A percentile compares a stretch with the other conserved stretches of the same genome.
Evolutionary conservation across 345 rosid species (phyloP).

Genomic region (Litchi chinensis): DNA sequence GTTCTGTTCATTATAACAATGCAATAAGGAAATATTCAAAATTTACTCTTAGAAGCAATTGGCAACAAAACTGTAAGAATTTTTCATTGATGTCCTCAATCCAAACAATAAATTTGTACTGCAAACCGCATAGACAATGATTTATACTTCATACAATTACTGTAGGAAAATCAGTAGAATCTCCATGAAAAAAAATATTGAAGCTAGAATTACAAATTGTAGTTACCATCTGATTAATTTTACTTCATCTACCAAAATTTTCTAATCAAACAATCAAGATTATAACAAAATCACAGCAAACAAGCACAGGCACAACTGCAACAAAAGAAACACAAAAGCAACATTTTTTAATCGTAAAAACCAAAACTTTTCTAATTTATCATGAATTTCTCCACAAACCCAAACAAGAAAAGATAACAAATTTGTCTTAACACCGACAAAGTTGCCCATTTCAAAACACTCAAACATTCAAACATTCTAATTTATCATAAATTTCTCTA

Average conservation of each 20-base stretch:
- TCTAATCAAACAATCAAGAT: background rate
- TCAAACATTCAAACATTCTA: constrained; percentile 1
- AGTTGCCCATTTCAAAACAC: background rate
- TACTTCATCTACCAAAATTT: background rate
- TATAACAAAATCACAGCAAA: background rate
- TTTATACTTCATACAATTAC: background rate
- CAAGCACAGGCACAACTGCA: background rate
- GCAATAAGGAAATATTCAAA: background rate
- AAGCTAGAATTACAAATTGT: background rate
- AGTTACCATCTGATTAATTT: background rate
- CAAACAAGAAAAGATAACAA: constrained; percentile 3
- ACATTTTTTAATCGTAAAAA: background rate
- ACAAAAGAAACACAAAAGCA: background rate
- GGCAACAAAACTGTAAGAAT: background rate
- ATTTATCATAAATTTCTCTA: background rate
- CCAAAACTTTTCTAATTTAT: background rate
- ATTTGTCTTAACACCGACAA: background rate
- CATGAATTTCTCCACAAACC: background rate
- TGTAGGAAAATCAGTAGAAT: background rate
- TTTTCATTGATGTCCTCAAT: background rate
- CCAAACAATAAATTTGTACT: background rate
- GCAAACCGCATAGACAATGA: background rate
- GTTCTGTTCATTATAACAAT: background rate
- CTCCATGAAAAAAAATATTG: background rate
- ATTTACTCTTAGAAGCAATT: background rate